These are phyloP conservation scores for Durusdinium trenchii DNA, from an alignment of 73 alveolate genomes.

Conservation along the genomic window DNA sequence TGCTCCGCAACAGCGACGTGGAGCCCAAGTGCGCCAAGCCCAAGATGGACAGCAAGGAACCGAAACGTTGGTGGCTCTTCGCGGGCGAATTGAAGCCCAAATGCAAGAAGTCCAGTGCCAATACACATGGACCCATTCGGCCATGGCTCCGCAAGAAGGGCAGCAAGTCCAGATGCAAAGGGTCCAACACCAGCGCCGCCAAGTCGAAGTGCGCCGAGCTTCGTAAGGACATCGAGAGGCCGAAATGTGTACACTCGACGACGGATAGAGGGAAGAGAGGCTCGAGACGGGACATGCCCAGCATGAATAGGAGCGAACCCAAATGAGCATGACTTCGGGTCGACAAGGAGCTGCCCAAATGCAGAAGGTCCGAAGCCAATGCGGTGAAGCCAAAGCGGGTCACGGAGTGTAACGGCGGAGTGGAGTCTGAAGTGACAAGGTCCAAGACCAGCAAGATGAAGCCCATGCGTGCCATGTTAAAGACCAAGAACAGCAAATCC, in stretches of 20 bases:
- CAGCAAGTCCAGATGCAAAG: neutral
- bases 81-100: neutral
- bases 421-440: neutral
- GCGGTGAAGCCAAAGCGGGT: neutral
- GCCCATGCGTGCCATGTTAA: neutral
- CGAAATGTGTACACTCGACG: neutral
- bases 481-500: neutral
- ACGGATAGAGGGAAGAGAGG: slow-evolving; percentile 12
- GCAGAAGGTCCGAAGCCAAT: neutral
- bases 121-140: neutral
- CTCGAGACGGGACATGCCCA: neutral
- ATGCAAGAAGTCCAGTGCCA: slow-evolving; percentile 22
- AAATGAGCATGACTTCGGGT: neutral
- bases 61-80: neutral
- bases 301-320: neutral
- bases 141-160: neutral
- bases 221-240: neutral
- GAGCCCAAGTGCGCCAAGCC: too few species aligned
- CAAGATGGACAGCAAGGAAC: neutral
- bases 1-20: neutral
- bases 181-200: slow-evolving; percentile 12
- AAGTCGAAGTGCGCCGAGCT: neutral
- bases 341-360: neutral
- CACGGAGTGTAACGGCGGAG: neutral
- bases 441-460: neutral